These are phyloP conservation scores for Zasmidium angulare DNA, from an alignment of 2,329 filamentous ascomycete genomes.

Conservation along the genomic window DNA sequence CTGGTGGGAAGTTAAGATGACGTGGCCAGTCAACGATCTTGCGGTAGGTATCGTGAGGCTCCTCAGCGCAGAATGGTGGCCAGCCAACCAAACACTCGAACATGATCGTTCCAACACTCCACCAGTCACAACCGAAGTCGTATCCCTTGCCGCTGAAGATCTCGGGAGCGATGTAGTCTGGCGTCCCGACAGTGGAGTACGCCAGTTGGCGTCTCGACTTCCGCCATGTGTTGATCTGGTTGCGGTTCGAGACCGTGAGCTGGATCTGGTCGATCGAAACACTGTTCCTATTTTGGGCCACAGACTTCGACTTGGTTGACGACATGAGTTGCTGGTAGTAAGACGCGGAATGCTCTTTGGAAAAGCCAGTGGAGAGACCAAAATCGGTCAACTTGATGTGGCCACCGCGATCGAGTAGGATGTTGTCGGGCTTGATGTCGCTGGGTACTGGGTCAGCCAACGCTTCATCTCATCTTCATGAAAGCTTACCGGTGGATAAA, in stretches of 20 bases:
- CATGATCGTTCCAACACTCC: slow-evolving; percentile 98
- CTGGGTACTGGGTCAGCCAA: slow-evolving; percentile 46
- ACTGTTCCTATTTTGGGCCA: slow-evolving; percentile 73
- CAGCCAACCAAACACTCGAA: slow-evolving; percentile 98
- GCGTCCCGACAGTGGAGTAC: slow-evolving; percentile 96
- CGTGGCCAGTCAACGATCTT: slow-evolving; percentile 99
- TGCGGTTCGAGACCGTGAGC: slow-evolving; percentile 93
- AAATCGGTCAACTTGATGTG: slow-evolving; percentile 99
- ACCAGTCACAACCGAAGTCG: slow-evolving; percentile 97
- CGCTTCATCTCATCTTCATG: background rate
- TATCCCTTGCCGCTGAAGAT: slow-evolving; percentile 98
- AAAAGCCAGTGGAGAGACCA: slow-evolving; percentile 94
- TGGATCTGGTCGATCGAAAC: slow-evolving; percentile 98
- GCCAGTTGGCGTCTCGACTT: slow-evolving; percentile 94
- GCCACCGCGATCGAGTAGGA: slow-evolving; percentile 88
- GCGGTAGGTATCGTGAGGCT: slow-evolving; percentile 94
- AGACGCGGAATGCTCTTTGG: slow-evolving; percentile 95
- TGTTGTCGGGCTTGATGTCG: slow-evolving; percentile 99
- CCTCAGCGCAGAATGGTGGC: slow-evolving; percentile 98
- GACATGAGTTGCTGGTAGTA: slow-evolving; percentile 97
- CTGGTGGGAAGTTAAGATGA: slow-evolving; percentile 93
- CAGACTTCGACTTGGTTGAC: slow-evolving; percentile 43
- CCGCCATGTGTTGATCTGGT: slow-evolving; percentile 98
- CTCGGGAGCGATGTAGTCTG: slow-evolving; percentile 97
- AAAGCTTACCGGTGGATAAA: slow-evolving; percentile 85